Percentiles rank a stretch among this genome's conserved stretches.
phyloP scores from a whole-genome alignment of 108 stramenopile species.

The Cyclotella atomus region DNA sequence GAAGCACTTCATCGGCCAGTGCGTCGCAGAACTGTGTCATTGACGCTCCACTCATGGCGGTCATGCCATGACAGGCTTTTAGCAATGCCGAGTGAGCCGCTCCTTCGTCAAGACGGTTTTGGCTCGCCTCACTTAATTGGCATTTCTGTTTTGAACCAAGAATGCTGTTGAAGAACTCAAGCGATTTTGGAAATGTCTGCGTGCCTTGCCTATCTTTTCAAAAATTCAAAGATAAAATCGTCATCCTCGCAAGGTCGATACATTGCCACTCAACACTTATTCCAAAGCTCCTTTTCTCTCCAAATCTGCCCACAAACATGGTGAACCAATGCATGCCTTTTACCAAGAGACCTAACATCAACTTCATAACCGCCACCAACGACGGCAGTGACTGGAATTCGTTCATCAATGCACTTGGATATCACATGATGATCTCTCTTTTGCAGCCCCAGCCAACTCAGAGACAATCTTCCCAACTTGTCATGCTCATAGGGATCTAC shows the following conservation, averaged over 20 bases:
- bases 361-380: conserved; percentile 84
- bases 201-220: too few species aligned
- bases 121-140: too few species aligned
- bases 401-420: conserved; percentile 46
- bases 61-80: too few species aligned
- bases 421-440: conserved; percentile 69
- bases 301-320: conserved; percentile 73
- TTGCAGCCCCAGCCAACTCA: conserved; percentile 67
- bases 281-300: conserved; percentile 71
- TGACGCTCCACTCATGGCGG: not conserved
- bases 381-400: conserved; percentile 73
- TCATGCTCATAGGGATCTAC: conserved; percentile 75
- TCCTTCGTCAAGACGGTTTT: too few species aligned
- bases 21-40: not conserved
- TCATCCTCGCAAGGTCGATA: too few species aligned
- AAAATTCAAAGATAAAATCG: too few species aligned
- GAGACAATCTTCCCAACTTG: conserved; percentile 66
- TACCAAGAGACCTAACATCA: conserved; percentile 62
- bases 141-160: too few species aligned
- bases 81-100: too few species aligned
- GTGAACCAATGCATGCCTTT: conserved; percentile 75
- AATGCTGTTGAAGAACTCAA: not conserved
- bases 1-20: conserved; percentile 31
- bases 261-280: not conserved
- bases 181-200: not conserved